phyloP scores from a whole-genome alignment of 345 rosid genomes.

The Rubroshorea leprosula region DNA sequence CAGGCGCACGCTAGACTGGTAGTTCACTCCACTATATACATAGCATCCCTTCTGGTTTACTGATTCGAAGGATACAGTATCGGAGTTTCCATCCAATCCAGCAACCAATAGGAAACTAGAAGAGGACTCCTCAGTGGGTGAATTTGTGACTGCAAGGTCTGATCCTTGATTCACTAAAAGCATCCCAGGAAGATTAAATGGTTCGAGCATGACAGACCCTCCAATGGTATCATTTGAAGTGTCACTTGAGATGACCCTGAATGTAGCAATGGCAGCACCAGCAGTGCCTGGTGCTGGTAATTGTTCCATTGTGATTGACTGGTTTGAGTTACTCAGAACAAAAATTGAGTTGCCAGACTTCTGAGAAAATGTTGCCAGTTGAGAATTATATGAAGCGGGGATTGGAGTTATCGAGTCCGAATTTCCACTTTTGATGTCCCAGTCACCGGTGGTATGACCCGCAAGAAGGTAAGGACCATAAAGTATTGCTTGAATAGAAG shows the following conservation, averaged over 20 bases:
- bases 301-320: conserved; percentile 53
- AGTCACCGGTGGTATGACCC: conserved; percentile 58
- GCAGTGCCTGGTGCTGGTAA: conserved; percentile 51
- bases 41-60: conserved; percentile 49
- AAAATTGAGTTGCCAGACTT: conserved; percentile 36
- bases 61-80: conserved; percentile 55
- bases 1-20: conserved; percentile 30
- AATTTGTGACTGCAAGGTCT: conserved; percentile 35
- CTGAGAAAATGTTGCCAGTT: conserved; percentile 65
- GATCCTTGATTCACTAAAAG: conserved; percentile 37
- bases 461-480: conserved; percentile 87
- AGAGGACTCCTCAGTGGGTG: conserved; percentile 18
- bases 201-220: conserved; percentile 56
- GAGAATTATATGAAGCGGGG: conserved; percentile 41
- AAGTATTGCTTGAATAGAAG: conserved; percentile 75
- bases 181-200: conserved; percentile 80
- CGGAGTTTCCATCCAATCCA: conserved; percentile 61
- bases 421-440: conserved; percentile 49
- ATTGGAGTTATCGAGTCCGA: conserved; percentile 59
- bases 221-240: conserved; percentile 37
- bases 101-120: conserved; percentile 47
- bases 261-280: conserved; percentile 55
- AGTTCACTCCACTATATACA: conserved; percentile 38
- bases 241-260: conserved; percentile 38
- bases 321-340: conserved; percentile 54